Base-by-base conservation (phyloP, 2,329 filamentous ascomycete species). In the Pyricularia pennisetigena region DNA sequence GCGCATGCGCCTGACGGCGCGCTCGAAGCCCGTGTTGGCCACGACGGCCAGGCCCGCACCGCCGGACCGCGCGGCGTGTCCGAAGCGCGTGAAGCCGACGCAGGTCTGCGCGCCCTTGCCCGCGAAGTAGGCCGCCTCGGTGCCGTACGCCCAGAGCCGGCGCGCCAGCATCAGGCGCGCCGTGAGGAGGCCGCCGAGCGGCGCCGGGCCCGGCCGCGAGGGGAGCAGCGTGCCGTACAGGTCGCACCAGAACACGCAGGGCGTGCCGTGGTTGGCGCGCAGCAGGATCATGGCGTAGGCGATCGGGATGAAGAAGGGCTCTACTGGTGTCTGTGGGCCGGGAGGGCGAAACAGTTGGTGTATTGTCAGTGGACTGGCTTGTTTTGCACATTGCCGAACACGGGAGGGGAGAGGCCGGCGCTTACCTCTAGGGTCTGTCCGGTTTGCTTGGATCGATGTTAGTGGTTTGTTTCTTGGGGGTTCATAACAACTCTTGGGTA, bases 191-290 rank as follows among this genome's bases (percentile, higher is more conserved):
- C 81, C 82, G 32, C 81, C 82, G 0, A 86, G 86, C 0, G 74
- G 73, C 2, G 68, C 69, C 3, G 77, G 78, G 69, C 84, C 81
- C 3, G 82, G 79, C 20, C 78, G 74, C 23, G 83, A 79, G 64
- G 76, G 77, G n/a, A 78, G 82, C 63, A 79, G 75, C 65, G 88
- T 86, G 26, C 89, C 88, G 75, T 89, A 91, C 0, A 91, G 75
- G 73, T 92, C 89, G 28, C 89, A 88, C 74, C 88, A 92, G 75
- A 92, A 92, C 49, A 91, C 79, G 72, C 87, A 91, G 0, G 89
- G 89, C 29, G 86, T 83, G 16, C 88, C 88, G 54, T 85, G 79
- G 66, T 82, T 77, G 20, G 73, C 72, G 16, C 88, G 84, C 54
- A 92, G 84, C 3, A 92, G 82, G 69, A 91, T 90, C 49, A 91